A percentile compares a stretch with the other conserved stretches of the same genome.
phyloP scores from a whole-genome alignment of 257 asterid genomes.

The Solanum tarapatanum region DNA sequence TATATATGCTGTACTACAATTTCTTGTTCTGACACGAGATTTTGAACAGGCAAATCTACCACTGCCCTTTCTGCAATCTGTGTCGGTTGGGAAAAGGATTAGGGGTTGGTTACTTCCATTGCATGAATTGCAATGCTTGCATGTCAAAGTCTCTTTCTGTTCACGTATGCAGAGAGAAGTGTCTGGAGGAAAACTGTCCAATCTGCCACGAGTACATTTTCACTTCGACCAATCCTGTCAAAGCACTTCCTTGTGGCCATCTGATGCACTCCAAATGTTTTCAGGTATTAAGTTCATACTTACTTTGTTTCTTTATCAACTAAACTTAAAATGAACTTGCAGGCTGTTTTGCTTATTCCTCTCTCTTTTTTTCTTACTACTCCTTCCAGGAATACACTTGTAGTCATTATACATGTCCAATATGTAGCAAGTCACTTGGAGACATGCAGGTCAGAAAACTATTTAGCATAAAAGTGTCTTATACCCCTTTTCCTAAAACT shows the following conservation, averaged over 20 bases:
- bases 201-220: slow-evolving; percentile 82
- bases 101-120: slow-evolving; percentile 78
- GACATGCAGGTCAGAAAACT: slow-evolving; percentile 63
- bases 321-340: background rate
- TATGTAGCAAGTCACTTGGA: slow-evolving; percentile 95
- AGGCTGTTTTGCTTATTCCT: background rate
- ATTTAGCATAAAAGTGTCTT: background rate
- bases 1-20: background rate
- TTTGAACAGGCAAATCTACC: slow-evolving; percentile 69
- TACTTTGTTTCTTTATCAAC: background rate
- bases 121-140: slow-evolving; percentile 96
- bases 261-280: slow-evolving; percentile 85
- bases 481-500: background rate
- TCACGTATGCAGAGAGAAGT: slow-evolving; percentile 76
- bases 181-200: slow-evolving; percentile 86
- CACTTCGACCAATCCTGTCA: slow-evolving; percentile 72
- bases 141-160: slow-evolving; percentile 55
- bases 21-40: background rate
- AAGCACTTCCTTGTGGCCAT: slow-evolving; percentile 87
- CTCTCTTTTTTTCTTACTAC: background rate
- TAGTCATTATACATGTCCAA: slow-evolving; percentile 74
- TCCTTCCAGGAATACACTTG: slow-evolving; percentile 62
- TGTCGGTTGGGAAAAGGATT: slow-evolving; percentile 89
- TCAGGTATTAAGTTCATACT: slow-evolving; percentile 39
- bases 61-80: slow-evolving; percentile 91